Evolutionary conservation across 2,329 filamentous ascomycete species (phyloP), one percentile per base, ranked within the genome.

Genomic region (Triangularia verruculosa): DNA sequence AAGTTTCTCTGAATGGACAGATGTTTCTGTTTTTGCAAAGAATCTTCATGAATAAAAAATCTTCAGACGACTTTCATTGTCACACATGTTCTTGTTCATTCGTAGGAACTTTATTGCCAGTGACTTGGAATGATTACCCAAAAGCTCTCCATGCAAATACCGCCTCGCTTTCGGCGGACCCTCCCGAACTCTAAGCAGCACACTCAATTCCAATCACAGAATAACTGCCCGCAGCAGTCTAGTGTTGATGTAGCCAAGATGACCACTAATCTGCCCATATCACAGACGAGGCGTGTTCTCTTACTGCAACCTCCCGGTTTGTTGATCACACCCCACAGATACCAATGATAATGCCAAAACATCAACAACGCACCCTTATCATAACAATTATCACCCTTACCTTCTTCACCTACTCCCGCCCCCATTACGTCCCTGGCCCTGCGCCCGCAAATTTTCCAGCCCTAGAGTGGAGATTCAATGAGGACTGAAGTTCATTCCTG

Each of bases 371-470:
- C 30, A 32, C 30, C 1, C 13, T 17, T 17, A n/a, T 47, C 39
- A 2, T 47, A n/a, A 3, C n/a, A 47, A 5, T 6, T 2, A 8
- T 17, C n/a, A 8, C 39, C n/a, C 39, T 47, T 7, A 17, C 39
- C 7, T 2, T 47, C n/a, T 11, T 20, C 39, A 2, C n/a, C 39
- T 47, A 47, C 39, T 20, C 17, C 39, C 39, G 39, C n/a, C 61
- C 64, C 17, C 59, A 52, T 15, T 62, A 66, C 47, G 57, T 66
- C 20, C 64, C 64, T 32, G 61, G 61, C 22, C 64, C 61, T n/a
- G 9, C 15, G 1, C 52, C 63, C 11, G 60, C 63, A 13, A 27
- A 27, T 17, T n/a, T 52, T 11, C 61, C 60, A n/a, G 20, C 63
- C 24, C 3, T 43, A 7, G n/a, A n/a, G n/a, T 65, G 63, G 63